Evolutionary conservation across 805 yeast species (phyloP), one percentile per base, ranked within the genome.

Genomic region (Cyberlindnera xylosilytica): DNA sequence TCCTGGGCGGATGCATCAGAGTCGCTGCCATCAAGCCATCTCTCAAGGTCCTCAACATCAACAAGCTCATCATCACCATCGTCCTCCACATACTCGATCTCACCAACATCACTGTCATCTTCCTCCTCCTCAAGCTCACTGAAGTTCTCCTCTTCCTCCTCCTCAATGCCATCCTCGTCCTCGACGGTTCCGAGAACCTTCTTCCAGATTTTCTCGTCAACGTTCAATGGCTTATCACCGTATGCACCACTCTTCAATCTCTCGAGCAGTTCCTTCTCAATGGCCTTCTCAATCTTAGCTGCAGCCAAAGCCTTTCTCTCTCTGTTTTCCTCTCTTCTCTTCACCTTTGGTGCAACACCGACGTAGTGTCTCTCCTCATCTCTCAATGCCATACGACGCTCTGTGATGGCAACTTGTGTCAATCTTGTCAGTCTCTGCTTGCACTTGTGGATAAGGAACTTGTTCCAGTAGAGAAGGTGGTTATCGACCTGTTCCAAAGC

Each of bases 211-310:
- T 83, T 83, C 59, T 91, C 97, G 57, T 93, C 98, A 28, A 93
- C 98, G 59, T 93, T 93, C 61, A 93, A 73, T 43, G 99, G 99
- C 65, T 91, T 87, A 61, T 93, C 98, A 52, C 99, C 99, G 62
- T 93, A 93, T 2, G 98, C 98, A 47, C 99, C 99, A 59, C 91
- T 81, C 79, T 93, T 93, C 60, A 93, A 77, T 66, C 99, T 81
- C 41, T 90, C 97, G 59, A 93, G 73, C 52, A 93, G 75, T 66
- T 93, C 99, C 68, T 88, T 88, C 66, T 93, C 99, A 54, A 93
- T 93, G 12, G 96, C 89, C 68, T 87, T 88, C 63, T 93, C 99
- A 54, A 93, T 87, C 72, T 86, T 87, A 20, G 99, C 99, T 30
- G 99, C 98, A 19, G 87, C 87, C 48, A 93, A 72, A 0, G 99